A percentile compares a stretch with the other conserved stretches of the same genome.
phyloP scores from a whole-genome alignment of 768 basidiomycete genomes.

The Boletellus ananas region DNA sequence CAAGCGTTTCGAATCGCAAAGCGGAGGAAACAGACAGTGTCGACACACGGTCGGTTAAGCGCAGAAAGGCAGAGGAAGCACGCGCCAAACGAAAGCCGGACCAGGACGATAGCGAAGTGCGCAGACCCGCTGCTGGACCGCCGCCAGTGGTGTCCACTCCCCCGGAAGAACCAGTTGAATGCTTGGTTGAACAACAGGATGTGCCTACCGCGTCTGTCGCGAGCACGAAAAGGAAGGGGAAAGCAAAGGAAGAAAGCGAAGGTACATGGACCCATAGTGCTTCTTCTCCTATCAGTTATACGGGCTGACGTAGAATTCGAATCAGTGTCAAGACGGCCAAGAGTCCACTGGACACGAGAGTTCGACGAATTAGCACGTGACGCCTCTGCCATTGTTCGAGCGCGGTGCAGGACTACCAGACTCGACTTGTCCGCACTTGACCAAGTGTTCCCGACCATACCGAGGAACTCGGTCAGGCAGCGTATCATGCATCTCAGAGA shows the following conservation, averaged over 20 bases:
- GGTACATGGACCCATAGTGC: slow-evolving; percentile 24
- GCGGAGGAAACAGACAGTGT: slow-evolving; percentile 32
- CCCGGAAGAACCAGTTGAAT: slow-evolving; percentile 49
- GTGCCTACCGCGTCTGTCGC: slow-evolving; percentile 34
- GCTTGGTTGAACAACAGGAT: slow-evolving; percentile 50
- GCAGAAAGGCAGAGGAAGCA: slow-evolving; percentile 62
- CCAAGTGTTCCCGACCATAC: slow-evolving; percentile 77
- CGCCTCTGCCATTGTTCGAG: slow-evolving; percentile 75
- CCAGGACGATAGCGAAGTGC: slow-evolving; percentile 44
- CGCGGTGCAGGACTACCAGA: slow-evolving; percentile 63
- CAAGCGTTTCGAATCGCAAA: slow-evolving; percentile 30
- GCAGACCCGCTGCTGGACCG: slow-evolving; percentile 20
- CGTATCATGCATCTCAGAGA: slow-evolving; percentile 60
- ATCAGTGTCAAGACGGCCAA: slow-evolving; percentile 45
- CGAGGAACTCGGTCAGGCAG: slow-evolving; percentile 66
- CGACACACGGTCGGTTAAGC: slow-evolving; percentile 51
- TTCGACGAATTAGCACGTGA: slow-evolving; percentile 89
- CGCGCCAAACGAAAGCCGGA: slow-evolving; percentile 55
- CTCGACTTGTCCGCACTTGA: slow-evolving; percentile 71
- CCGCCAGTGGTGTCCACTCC: slow-evolving; percentile 41
- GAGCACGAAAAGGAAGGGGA: slow-evolving; percentile 36
- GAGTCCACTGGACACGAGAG: slow-evolving; percentile 82
- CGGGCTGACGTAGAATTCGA: slow-evolving; percentile 3
- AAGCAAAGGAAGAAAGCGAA: slow-evolving; percentile 27
- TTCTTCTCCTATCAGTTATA: not conserved